A percentile compares a stretch with the other conserved stretches of the same genome.
These are phyloP conservation scores for Fusarium dimerum DNA, from an alignment of 2,329 filamentous ascomycete genomes.

Conservation along the genomic window DNA sequence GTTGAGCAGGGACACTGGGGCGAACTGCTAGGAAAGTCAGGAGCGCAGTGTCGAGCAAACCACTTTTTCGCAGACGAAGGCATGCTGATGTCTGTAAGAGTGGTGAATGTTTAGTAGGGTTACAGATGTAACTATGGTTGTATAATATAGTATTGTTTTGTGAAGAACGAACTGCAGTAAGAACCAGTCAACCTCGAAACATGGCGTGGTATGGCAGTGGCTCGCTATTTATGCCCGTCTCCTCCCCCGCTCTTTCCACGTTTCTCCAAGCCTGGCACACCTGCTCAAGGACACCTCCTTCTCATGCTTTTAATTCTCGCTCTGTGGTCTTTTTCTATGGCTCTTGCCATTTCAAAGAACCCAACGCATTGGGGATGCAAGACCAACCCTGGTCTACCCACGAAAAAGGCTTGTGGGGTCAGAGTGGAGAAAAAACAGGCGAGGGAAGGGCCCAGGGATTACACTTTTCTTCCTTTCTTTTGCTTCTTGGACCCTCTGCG, in stretches of 20 bases:
- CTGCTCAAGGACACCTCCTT: constrained; percentile 1
- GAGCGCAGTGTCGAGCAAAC: constrained; percentile 43
- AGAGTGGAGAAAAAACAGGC: background rate
- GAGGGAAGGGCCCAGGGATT: background rate
- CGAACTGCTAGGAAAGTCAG: constrained; percentile 38
- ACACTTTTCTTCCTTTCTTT: background rate
- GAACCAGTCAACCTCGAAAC: background rate
- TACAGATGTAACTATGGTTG: background rate
- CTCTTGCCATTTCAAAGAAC: too few species aligned
- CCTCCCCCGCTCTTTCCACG: constrained; percentile 4
- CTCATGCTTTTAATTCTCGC: too few species aligned
- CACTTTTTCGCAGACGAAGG: constrained; percentile 36
- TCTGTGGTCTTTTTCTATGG: too few species aligned
- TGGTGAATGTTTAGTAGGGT: background rate
- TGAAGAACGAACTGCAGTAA: constrained; percentile 1
- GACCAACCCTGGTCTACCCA: background rate
- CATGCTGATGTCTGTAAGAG: constrained; percentile 23
- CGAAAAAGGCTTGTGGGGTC: background rate
- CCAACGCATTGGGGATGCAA: background rate
- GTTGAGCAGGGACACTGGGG: constrained; percentile 39
- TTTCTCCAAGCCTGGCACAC: constrained; percentile 1
- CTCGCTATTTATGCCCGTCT: constrained; percentile 26
- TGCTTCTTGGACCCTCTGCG: background rate
- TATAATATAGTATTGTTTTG: background rate
- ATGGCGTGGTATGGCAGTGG: constrained; percentile 1